Evolutionary conservation across 805 yeast species (phyloP).

Genomic region (Maudiozyma saulgeensis): DNA sequence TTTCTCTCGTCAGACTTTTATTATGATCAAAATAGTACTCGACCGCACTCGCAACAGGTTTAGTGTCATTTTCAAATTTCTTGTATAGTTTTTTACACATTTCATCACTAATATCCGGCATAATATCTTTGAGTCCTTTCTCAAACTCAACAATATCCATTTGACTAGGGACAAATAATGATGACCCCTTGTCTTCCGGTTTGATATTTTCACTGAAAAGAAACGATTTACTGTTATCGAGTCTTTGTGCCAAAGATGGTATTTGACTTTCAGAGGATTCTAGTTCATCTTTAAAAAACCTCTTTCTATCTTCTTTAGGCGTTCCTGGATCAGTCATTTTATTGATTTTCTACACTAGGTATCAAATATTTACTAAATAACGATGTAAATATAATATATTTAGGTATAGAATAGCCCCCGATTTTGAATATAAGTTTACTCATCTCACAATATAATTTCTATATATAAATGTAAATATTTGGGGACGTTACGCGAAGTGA

Average conservation of each 20-base stretch:
- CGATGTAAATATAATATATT: too few species aligned
- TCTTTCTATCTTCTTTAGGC: slow-evolving; percentile 9
- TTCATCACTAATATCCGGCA: slow-evolving; percentile 25
- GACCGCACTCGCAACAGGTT: slow-evolving; percentile 32
- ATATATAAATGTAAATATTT: too few species aligned
- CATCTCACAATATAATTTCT: too few species aligned
- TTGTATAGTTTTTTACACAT: slow-evolving; percentile 19
- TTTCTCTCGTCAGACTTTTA: not conserved
- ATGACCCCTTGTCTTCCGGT: slow-evolving; percentile 2
- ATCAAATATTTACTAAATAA: too few species aligned
- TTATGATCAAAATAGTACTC: slow-evolving; percentile 32
- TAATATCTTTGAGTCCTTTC: slow-evolving; percentile 28
- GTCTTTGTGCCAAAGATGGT: slow-evolving; percentile 4
- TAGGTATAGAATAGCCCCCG: too few species aligned
- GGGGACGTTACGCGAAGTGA: too few species aligned
- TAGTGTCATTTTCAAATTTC: slow-evolving; percentile 19
- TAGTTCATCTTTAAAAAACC: slow-evolving; percentile 25
- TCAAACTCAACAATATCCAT: slow-evolving; percentile 14
- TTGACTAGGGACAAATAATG: slow-evolving; percentile 1
- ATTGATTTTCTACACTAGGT: too few species aligned
- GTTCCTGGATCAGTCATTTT: not conserved
- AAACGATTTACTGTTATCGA: slow-evolving; percentile 16
- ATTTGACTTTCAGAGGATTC: slow-evolving; percentile 17
- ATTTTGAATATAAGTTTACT: too few species aligned
- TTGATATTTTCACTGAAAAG: slow-evolving; percentile 8